Evolutionary conservation across 768 basidiomycete species (phyloP).

Genomic region (Kwoniella pini): DNA sequence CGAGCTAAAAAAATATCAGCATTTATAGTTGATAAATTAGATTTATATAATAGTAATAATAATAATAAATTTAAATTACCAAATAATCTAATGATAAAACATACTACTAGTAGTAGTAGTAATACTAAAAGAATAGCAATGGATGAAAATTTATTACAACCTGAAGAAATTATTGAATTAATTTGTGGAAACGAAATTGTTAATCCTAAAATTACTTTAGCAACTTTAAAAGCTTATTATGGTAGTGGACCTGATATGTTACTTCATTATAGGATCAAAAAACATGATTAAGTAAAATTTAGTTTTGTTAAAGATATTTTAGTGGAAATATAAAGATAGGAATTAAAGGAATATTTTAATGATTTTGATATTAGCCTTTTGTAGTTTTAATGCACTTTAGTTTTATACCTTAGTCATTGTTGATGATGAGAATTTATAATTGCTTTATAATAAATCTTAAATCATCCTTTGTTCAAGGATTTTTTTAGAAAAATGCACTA

Average conservation of each 20-base stretch:
- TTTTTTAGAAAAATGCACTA: not conserved
- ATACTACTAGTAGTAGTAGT: not conserved
- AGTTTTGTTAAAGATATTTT: too few relatives aligned
- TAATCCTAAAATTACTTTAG: constrained; percentile 84
- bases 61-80: not conserved
- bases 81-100: not conserved
- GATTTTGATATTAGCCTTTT: too few relatives aligned
- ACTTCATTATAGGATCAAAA: constrained; percentile 49
- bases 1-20: constrained; percentile 78
- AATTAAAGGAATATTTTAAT: too few relatives aligned
- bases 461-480: not conserved
- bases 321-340: too few relatives aligned
- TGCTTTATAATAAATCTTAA: not conserved
- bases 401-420: too few relatives aligned
- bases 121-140: not conserved
- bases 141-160: constrained; percentile 24
- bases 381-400: too few relatives aligned
- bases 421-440: not conserved
- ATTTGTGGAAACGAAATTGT: constrained; percentile 82
- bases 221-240: constrained; percentile 75
- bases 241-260: constrained; percentile 51
- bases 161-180: constrained; percentile 80
- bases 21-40: constrained; percentile 75
- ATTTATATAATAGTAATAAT: constrained; percentile 27
- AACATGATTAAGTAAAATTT: not conserved